Evolutionary conservation across 2,329 filamentous ascomycete genomes (phyloP), one percentile per base, ranked within the genome.

Genomic region (Alternaria sp.): DNA sequence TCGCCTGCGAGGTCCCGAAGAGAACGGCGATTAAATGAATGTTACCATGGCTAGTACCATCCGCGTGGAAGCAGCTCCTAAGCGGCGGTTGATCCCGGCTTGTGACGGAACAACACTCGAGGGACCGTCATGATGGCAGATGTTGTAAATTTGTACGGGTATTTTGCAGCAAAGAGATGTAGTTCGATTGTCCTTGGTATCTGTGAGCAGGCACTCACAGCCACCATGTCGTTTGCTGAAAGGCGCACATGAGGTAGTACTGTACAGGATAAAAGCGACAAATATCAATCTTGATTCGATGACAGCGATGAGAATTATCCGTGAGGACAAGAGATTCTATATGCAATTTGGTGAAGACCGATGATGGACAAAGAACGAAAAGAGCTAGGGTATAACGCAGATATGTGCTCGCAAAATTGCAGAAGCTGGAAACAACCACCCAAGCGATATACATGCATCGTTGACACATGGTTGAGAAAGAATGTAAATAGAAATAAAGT

Each of bases 301-400:
- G 8, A 46, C 17, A 23, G 52, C 19, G 19, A 61, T 59, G 36
- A 57, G 43, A 63, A 60, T 47, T 25, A 49, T 67, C 69, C 62
- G 58, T 54, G 69, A 67, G 61, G 69, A 67, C 57, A 23, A 28
- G 25, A 21, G 51, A 56, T 25, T 71, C 69, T 71, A 71, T 46
- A 62, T 64, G 57, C 54, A 50, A 50, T 46, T 59, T 66, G 23
- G 46, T 51, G 25, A 25, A 26, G 19, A 52, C 47, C 21, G 17
- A 40, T 36, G 32, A 46, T 13, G 55, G 36, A 58, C 25, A 17
- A 47, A 49, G 15, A 23, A 44, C 28, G 13, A 58, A 47, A 47
- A 54, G 30, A 54, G 51, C 60, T 28, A 49, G 62, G 68, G 67
- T 66, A 70, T 68, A 69, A 69, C 43, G 65, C 64, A 57, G 46